Evolutionary conservation across 495 filamentous ascomycete species (phyloP), one percentile per base, ranked within the genome.

Genomic region (Durotheca rogersii): DNA sequence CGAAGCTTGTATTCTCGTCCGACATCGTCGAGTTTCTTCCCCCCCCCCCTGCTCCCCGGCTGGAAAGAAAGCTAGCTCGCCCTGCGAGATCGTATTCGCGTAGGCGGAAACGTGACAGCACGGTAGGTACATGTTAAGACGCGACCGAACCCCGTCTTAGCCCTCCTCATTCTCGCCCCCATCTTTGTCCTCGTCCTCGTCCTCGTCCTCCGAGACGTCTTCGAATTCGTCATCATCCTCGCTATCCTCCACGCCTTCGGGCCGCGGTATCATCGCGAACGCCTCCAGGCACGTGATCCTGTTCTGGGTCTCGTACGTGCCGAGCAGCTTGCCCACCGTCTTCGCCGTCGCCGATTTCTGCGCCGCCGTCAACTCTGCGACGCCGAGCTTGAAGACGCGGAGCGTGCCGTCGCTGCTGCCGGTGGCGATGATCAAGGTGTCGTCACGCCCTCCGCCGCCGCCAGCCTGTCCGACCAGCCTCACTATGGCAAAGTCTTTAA

Each of bases 251-350:
- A 60, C 66, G 12, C 71, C 75, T 37, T 73, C 70, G 6, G 73
- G 69, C 14, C 72, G 71, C 35, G 80, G 74, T 70, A 81, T 76
- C 91, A 97, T 95, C 48, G 88, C 72, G 66, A 96, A 97, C 33
- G 86, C 84, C 47, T 76, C 82, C 54, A 98, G 47, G 66, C 93
- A 98, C 7, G 91, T 98, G 50, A 98, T 90, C 37, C 93, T 78
- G 64, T 90, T 87, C 23, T 84, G 82, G 6, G 91, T 96, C 64
- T 89, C 85, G 54, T 90, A 91, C 42, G 81, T 84, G 9, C 81
- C 90, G 34, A 96, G 60, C 29, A 95, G 68, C 49, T 71, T 77
- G 23, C 90, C 92, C 16, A 89, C 70, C 54, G 87, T 83, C 51
- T 76, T 73, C 15, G 47, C 44, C 17, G 64, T 42, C 41, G 64